These are phyloP conservation scores for Cutaneotrichosporon mucoides DNA, from an alignment of 1,284 basidiomycete genomes.

Conservation along the genomic window DNA sequence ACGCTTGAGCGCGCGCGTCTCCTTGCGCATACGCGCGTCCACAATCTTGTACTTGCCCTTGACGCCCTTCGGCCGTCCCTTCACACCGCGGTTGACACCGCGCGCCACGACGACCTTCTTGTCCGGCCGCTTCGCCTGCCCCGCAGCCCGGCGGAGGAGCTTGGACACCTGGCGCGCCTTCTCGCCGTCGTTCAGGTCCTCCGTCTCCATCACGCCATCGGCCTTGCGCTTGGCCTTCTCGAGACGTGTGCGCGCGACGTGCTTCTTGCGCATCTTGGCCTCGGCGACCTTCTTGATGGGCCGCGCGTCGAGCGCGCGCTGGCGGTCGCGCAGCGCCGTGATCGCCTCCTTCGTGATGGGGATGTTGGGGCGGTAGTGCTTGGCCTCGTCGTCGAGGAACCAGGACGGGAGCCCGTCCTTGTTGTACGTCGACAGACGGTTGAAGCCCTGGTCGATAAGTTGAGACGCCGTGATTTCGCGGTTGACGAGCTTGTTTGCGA, in stretches of 20 bases:
- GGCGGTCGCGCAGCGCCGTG: constrained; percentile 76
- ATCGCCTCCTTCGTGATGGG: constrained; percentile 97
- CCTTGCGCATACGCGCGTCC: constrained; percentile 55
- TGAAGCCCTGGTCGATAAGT: constrained; percentile 93
- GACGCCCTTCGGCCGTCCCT: constrained; percentile 92
- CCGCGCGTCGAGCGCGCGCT: constrained; percentile 89
- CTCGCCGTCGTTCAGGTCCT: constrained; percentile 88
- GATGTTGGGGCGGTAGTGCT: constrained; percentile 89
- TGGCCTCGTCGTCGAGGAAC: constrained; percentile 96
- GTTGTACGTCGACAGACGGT: constrained; percentile 82
- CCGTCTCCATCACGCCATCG: constrained; percentile 84
- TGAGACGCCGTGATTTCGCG: constrained; percentile 82
- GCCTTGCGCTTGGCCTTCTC: constrained; percentile 96
- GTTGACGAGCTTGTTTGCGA: constrained; percentile 91
- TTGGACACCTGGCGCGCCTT: constrained; percentile 93
- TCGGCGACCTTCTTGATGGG: constrained; percentile 99
- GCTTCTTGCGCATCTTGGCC: constrained; percentile 96
- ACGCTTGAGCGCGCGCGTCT: constrained; percentile 41
- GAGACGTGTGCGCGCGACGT: constrained; percentile 75
- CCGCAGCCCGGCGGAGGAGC: constrained; percentile 70
- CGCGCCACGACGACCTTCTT: constrained; percentile 91
- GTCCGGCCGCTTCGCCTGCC: constrained; percentile 57
- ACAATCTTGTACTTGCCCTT: constrained; percentile 93
- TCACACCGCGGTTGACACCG: constrained; percentile 80
- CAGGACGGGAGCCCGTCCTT: constrained; percentile 89